A percentile compares a stretch with the other conserved stretches of the same genome.
These are phyloP conservation scores for Botrytis paeoniae DNA, from an alignment of 2,329 filamentous ascomycete genomes.

Conservation along the genomic window DNA sequence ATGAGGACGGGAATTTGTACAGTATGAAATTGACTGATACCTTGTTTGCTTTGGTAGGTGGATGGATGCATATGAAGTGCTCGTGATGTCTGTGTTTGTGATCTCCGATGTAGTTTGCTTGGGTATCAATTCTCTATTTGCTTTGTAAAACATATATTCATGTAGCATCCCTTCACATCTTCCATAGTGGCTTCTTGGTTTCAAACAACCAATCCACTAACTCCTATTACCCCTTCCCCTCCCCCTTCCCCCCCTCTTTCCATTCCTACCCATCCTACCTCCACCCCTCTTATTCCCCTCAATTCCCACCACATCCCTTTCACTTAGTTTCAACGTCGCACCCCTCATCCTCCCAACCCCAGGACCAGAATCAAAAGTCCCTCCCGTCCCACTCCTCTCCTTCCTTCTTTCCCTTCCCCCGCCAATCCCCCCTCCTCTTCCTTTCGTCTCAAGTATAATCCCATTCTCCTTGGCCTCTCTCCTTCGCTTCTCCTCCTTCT, in stretches of 20 bases:
- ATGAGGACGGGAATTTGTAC: neutral
- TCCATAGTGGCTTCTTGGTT: neutral
- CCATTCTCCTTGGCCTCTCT: constrained; percentile 85
- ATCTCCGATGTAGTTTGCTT: neutral
- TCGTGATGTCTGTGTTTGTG: neutral
- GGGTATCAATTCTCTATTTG: constrained; percentile 9
- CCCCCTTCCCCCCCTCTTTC: constrained; percentile 24
- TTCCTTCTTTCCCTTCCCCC: constrained; percentile 51
- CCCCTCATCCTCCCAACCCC: constrained; percentile 80
- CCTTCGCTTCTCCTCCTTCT: constrained; percentile 68
- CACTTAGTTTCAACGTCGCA: constrained; percentile 68
- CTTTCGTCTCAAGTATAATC: constrained; percentile 72
- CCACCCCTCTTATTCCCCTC: constrained; percentile 50
- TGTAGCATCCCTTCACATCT: neutral
- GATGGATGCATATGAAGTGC: neutral
- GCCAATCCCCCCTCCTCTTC: constrained; percentile 41
- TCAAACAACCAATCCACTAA: neutral
- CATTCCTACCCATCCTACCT: constrained; percentile 35
- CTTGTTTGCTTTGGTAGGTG: neutral
- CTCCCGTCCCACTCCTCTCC: constrained; percentile 44
- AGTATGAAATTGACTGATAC: neutral
- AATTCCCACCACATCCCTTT: constrained; percentile 71
- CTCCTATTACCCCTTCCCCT: constrained; percentile 6
- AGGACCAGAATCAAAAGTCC: constrained; percentile 68
- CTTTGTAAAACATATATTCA: neutral